Percentiles rank a stretch among this genome's conserved stretches.
phyloP scores from a whole-genome alignment of 352 stramenopile species.

The Pythium monospermum region DNA sequence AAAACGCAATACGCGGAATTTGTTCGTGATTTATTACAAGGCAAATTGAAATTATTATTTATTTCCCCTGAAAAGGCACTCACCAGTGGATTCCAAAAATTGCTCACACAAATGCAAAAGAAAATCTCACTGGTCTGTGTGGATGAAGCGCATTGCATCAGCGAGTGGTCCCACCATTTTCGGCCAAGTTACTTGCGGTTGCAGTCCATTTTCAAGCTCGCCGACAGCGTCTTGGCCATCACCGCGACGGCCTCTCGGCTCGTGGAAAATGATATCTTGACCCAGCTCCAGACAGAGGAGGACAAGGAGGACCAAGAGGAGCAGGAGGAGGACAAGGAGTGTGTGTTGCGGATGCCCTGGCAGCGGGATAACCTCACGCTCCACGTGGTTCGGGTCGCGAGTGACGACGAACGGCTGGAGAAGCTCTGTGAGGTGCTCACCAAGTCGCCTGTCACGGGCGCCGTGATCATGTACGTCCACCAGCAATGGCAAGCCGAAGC shows the following conservation, averaged over 20 bases:
- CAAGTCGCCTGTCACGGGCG: no score
- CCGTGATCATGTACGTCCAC: constrained; percentile 95
- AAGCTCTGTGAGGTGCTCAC: no score
- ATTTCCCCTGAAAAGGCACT: constrained; percentile 96
- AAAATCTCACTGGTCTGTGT: constrained; percentile 91
- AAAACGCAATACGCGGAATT: constrained; percentile 51
- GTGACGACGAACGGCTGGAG: no score
- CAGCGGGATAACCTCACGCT: constrained; percentile 88
- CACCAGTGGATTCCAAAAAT: constrained; percentile 71
- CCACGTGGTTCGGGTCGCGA: no score
- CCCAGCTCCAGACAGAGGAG: no score
- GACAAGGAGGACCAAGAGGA: constrained; percentile 64
- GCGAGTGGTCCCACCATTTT: constrained; percentile 89
- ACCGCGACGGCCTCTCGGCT: constrained; percentile 88
- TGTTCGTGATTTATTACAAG: no score
- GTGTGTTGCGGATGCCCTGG: constrained; percentile 90
- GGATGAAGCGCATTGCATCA: constrained; percentile 90
- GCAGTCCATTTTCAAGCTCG: no score
- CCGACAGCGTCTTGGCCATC: constrained; percentile 92
- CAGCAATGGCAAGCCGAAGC: constrained; percentile 91
- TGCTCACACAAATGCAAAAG: constrained; percentile 64
- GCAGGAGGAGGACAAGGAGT: constrained; percentile 66
- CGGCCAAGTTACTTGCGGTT: no score
- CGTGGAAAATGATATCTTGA: constrained; percentile 88
- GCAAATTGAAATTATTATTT: constrained; percentile 90